Percentiles rank a stretch among this genome's conserved stretches.
Conservation (phyloP, 768 basidiomycete species). For the Rhizopogon rudus region DNA sequence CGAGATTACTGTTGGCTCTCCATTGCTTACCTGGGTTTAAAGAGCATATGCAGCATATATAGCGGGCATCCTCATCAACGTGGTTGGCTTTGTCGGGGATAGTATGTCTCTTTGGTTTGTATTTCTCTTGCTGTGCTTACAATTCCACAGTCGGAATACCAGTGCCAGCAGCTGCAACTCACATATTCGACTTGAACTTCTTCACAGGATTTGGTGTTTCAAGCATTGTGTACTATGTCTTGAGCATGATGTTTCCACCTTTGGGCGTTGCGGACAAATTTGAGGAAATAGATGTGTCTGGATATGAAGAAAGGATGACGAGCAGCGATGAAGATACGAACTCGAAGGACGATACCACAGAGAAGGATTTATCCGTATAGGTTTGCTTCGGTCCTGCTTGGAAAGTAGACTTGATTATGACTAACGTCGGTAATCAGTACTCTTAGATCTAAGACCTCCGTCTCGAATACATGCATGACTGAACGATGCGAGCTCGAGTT, state of each 20-base stretch:
- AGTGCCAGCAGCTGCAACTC: constrained; percentile 63
- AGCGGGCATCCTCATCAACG: constrained; percentile 69
- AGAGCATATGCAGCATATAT: constrained; percentile 61
- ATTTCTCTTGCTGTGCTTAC: not conserved
- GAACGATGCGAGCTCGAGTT: too few species aligned
- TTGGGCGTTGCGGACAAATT: constrained; percentile 41
- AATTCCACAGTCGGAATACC: constrained; percentile 38
- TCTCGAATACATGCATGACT: too few species aligned
- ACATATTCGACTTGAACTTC: constrained; percentile 69
- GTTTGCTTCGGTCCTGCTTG: not conserved
- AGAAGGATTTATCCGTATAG: not conserved
- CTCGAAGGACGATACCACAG: not conserved
- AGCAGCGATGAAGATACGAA: not conserved
- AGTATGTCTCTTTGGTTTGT: constrained; percentile 30
- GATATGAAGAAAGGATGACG: constrained; percentile 4
- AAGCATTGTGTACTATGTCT: constrained; percentile 48
- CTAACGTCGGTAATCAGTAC: too few species aligned
- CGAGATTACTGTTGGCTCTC: not conserved
- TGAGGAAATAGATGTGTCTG: constrained; percentile 47
- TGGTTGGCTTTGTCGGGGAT: constrained; percentile 72
- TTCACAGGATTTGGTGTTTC: constrained; percentile 73
- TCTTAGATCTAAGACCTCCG: too few species aligned
- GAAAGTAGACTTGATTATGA: not conserved
- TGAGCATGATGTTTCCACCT: constrained; percentile 53
- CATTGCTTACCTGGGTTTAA: not conserved